A percentile compares a stretch with the other conserved stretches of the same genome.
Conservation (phyloP, 257 asterid genomes). For the Ocimum tenuiflorum region DNA sequence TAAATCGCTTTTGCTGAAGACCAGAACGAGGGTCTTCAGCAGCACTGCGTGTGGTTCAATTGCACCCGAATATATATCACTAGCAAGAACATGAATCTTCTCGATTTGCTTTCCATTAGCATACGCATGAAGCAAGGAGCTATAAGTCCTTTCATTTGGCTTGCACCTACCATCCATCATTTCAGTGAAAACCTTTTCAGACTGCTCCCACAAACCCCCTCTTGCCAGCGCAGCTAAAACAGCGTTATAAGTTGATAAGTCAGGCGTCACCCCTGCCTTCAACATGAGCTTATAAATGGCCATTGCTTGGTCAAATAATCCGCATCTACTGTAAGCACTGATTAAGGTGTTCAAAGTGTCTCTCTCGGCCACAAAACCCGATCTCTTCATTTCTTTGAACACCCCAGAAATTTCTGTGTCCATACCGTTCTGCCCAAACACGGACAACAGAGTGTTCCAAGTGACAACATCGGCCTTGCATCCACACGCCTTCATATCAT, state of each 20-base stretch:
- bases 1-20: constrained; percentile 66
- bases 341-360: constrained; percentile 91
- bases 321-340: constrained; percentile 87
- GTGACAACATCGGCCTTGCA: constrained; percentile 83
- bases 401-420: constrained; percentile 84
- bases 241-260: constrained; percentile 80
- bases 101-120: constrained; percentile 77
- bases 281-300: constrained; percentile 66
- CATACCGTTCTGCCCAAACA: constrained; percentile 92
- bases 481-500: constrained; percentile 62
- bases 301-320: constrained; percentile 80
- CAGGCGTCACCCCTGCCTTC: constrained; percentile 76
- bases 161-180: constrained; percentile 64
- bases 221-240: constrained; percentile 84
- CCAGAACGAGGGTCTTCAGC: constrained; percentile 79
- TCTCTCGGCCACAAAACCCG: constrained; percentile 85
- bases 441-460: constrained; percentile 92
- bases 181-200: constrained; percentile 75
- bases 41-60: constrained; percentile 50
- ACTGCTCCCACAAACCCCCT: constrained; percentile 88
- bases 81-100: constrained; percentile 51
- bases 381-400: constrained; percentile 81
- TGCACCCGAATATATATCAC: constrained; percentile 49
- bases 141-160: constrained; percentile 70
- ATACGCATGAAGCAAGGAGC: constrained; percentile 90